Evolutionary conservation across 176 grass and related monocot species (phyloP), one percentile per base, ranked within the genome.

Genomic region (Panicum miliaceum): DNA sequence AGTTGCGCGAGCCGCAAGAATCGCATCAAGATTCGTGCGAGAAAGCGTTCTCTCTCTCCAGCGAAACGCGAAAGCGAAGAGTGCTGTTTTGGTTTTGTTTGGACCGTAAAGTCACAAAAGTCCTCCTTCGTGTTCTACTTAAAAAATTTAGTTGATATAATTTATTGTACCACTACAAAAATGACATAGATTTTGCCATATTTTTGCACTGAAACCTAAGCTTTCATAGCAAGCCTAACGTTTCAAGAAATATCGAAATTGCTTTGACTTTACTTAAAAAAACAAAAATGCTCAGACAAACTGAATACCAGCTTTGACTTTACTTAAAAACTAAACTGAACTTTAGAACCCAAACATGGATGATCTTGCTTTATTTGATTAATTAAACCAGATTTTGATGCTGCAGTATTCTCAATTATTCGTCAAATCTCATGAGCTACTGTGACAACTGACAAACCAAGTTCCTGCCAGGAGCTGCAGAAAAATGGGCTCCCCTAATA

Each of bases 401-500:
- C 53, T 52, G 3, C 20, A 52, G 43, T n/a, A 22, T 54, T 68
- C n/a, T 53, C 0, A 69, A 18, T 71, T 57, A 64, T 77, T 84
- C 2, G 18, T 79, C 6, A 23, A 23, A 62, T 52, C 59, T 84
- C 37, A 48, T 22, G 34, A 68, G 62, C 48, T 71, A 5, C 1
- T 16, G 29, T 68, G 40, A 47, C 18, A 84, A 7, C n/a, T 68
- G 40, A 47, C 18, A 84, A 7, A 68, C 70, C 29, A 81, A 68
- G 8, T 76, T 45, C 14, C 35, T 54, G 52, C 32, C 19, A 84
- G 70, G 70, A 53, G 70, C 25, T 43, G 53, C 75, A 76, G 71
- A 60, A 84, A 90, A 76, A 63, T 38, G 61, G 74, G 69, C 57
- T 40, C 52, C 62, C 12, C 34, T 84, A 68, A 25, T 14, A 40